phyloP scores from a whole-genome alignment of 805 yeast species.

The Myxozyma monticola region DNA sequence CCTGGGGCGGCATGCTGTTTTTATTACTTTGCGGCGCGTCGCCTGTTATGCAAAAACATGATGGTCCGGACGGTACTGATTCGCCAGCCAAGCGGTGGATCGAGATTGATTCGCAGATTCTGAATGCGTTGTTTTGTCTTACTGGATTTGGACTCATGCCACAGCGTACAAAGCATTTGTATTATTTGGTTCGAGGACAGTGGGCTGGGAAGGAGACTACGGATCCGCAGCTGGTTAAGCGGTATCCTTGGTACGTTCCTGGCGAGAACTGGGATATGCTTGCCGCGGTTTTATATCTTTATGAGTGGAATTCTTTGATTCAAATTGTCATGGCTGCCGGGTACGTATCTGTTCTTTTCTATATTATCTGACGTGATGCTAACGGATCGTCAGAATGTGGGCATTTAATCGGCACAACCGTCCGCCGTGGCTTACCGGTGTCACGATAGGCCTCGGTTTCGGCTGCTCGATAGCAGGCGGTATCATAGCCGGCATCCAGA shows the following conservation, averaged over 20 bases:
- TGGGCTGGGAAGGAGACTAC: conserved; percentile 5
- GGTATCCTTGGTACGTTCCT: conserved; percentile 26
- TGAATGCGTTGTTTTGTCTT: conserved; percentile 30
- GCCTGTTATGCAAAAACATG: conserved; percentile 28
- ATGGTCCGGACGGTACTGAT: conserved; percentile 24
- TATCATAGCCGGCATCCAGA: conserved; percentile 16
- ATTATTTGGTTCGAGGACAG: conserved; percentile 19
- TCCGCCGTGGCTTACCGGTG: conserved; percentile 31
- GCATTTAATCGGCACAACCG: conserved; percentile 28
- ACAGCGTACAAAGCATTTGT: conserved; percentile 27
- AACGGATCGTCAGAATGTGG: conserved; percentile 25
- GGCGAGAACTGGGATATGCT: conserved; percentile 14
- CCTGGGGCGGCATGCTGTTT: conserved; percentile 33
- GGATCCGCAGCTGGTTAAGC: conserved; percentile 7
- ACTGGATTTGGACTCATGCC: conserved; percentile 32
- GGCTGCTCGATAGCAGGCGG: conserved; percentile 17
- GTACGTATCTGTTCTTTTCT: conserved; percentile 1
- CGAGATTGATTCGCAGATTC: conserved; percentile 31
- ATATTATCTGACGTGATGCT: not conserved
- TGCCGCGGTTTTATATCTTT: conserved; percentile 23
- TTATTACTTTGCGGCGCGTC: conserved; percentile 29
- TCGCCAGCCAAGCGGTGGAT: conserved; percentile 31
- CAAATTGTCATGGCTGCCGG: conserved; percentile 30
- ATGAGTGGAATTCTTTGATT: conserved; percentile 26
- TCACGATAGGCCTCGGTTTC: conserved; percentile 28